Evolutionary conservation across 116 monocot genomes (phyloP), one percentile per base, ranked within the genome.

Genomic region (Cymodocea nodosa): DNA sequence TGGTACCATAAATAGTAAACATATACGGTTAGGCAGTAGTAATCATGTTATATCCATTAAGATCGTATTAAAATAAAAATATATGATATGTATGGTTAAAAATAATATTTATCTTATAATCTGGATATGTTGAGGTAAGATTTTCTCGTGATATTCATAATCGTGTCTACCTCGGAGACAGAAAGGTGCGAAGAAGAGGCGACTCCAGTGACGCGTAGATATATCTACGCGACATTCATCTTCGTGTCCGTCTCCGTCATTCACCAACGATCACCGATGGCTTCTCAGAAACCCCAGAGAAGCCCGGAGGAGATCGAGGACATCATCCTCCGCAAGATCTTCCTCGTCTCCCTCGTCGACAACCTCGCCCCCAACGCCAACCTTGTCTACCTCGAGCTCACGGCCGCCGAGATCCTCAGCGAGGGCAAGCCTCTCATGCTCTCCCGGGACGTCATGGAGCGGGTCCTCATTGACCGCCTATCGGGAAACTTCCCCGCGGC

Each of bases 321-420:
- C 89, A 84, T 91, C 62, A 84, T 97, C 70, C 79, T 92, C 71
- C 92, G 97, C 52, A 91, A 91, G 73, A 86, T 97, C 75, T 79
- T 97, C 79, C 68, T 82, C 59, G 67, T 91, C 61, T 59, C 86
- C 36, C 82, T 92, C 55, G 55, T 77, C 36, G 63, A 24, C 0
- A 71, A 82, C 19, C 18, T 64, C 50, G 11, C 35, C 70, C 76
- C 77, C 44, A 78, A 78, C 48, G 75, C 75, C 53, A 76, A 50
- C 19, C 12, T 85, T 66, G 73, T 70, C 51, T 85, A 90, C 78
- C 72, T 97, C 40, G 95, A 87, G 80, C 79, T 80, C 36, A 97
- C 95, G 51, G 95, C 95, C 50, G 95, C 95, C 37, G 91, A 97
- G 82, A 71, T 97, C 60, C 81, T 97, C 68, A 85, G 85, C 85